Evolutionary conservation across 208 protist genomes (phyloP).

Genomic region (Tritrichomonas foetus): DNA sequence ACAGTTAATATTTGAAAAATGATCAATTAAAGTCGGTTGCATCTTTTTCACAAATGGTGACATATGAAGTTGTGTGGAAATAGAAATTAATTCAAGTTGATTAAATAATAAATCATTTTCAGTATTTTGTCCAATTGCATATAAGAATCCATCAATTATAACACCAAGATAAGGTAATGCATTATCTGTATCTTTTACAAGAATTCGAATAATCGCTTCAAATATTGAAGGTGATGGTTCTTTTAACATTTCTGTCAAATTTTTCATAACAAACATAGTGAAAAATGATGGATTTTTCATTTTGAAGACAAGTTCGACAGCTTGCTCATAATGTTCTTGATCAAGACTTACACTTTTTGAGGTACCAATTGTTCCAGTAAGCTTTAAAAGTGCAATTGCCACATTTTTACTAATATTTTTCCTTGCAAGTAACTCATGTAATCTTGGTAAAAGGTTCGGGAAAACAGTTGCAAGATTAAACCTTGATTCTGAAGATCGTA

Average conservation of each 20-base stretch:
- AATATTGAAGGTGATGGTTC: background rate
- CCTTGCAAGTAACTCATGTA: background rate
- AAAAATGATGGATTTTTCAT: background rate
- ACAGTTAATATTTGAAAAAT: background rate
- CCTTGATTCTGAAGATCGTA: background rate
- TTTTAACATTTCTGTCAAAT: background rate
- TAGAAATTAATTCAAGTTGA: slow-evolving; percentile 13
- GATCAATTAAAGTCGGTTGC: background rate
- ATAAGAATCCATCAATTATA: background rate
- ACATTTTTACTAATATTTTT: background rate
- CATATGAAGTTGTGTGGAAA: background rate
- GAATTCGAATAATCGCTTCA: background rate
- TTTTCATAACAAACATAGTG: background rate
- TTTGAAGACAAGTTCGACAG: background rate
- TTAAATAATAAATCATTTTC: background rate
- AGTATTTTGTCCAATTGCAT: background rate
- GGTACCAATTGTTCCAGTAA: background rate
- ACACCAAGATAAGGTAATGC: background rate
- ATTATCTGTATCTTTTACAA: background rate
- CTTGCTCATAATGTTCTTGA: background rate
- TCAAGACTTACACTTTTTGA: background rate
- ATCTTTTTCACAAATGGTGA: background rate
- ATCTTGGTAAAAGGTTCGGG: background rate
- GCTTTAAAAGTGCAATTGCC: background rate
- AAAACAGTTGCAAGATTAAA: background rate